Evolutionary conservation across 805 yeast genomes (phyloP), one percentile per base, ranked within the genome.

Genomic region (Candida easanensis): DNA sequence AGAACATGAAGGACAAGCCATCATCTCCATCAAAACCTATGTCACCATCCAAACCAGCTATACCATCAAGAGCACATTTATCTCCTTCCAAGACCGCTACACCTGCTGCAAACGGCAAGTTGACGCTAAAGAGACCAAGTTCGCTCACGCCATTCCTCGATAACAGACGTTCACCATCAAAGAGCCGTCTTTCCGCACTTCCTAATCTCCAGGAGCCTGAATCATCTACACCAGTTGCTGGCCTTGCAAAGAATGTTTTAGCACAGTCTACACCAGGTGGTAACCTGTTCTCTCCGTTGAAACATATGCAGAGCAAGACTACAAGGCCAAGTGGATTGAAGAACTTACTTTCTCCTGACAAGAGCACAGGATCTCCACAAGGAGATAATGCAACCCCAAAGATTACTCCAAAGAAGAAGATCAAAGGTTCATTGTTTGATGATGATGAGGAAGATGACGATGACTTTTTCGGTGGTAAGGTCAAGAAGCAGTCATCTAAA

Each of bases 371-470:
- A 26, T 20, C 22, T 7, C 18, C 33, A 5, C 14, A 30, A 13
- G 11, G 6, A 6, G 19, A 16, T 18, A 6, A 21, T 17, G 31
- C 31, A 7, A 4, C 40, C 23, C 17, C 36, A 10, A 39, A 14
- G 15, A 26, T 39, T 15, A 32, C 33, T 8, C n/a, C 18, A 21
- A 46, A 49, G 36, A 42, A 47, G 32, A 43, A 41, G n/a, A 45
- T 46, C 31, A 53, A 48, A 31, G 42, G 48, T 4, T 52, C 62
- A 2, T 22, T 56, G 13, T 60, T 56, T 35, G 64, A 59, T 36
- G 57, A 51, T 16, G 61, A 58, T 18, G 64, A 56, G 3, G 55
- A 51, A 3, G 61, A 58, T 16, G 61, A 57, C n/a, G 58, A 57
- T 21, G 62, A 57, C 35, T 49, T 58, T 20, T 58, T 58, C 27